These are phyloP conservation scores for Scenedesmus sp. DNA, from an alignment of 163 green algal species.

Conservation along the genomic window DNA sequence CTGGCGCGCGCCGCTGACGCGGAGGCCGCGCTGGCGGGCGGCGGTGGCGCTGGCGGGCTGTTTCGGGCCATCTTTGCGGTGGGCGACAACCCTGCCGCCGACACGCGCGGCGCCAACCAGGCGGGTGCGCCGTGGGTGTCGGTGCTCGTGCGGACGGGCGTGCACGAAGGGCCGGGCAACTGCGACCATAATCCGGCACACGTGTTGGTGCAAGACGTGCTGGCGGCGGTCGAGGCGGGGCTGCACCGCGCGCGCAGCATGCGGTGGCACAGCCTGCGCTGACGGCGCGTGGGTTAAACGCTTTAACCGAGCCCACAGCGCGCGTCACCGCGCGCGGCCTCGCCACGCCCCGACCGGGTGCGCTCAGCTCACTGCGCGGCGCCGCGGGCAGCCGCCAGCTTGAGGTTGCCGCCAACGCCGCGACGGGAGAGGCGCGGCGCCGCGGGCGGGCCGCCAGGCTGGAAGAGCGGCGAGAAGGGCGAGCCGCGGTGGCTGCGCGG, in stretches of 20 bases:
- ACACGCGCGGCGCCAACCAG: slow-evolving; percentile 76
- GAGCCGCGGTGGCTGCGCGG: slow-evolving; percentile 46
- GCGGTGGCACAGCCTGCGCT: slow-evolving; percentile 71
- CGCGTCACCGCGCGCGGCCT: too few relatives aligned
- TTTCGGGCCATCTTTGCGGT: slow-evolving; percentile 79
- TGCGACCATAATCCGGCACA: slow-evolving; percentile 60
- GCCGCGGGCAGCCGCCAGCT: too few relatives aligned
- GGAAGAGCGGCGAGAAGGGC: slow-evolving; percentile 57
- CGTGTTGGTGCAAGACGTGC: slow-evolving; percentile 75
- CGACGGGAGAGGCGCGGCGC: slow-evolving; percentile 21
- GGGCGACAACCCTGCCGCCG: slow-evolving; percentile 84
- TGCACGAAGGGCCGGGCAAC: slow-evolving; percentile 71
- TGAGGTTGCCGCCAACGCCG: too few relatives aligned
- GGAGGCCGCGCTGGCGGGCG: background rate
- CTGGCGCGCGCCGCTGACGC: slow-evolving; percentile 31
- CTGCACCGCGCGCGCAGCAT: slow-evolving; percentile 65
- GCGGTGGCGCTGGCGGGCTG: background rate
- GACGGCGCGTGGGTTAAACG: too few relatives aligned
- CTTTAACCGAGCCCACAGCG: too few relatives aligned
- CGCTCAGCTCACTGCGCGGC: too few relatives aligned
- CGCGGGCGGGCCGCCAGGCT: slow-evolving; percentile 23
- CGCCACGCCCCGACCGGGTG: too few relatives aligned
- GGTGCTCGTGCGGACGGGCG: slow-evolving; percentile 85
- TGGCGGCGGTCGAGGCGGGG: slow-evolving; percentile 70
- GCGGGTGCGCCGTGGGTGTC: slow-evolving; percentile 70